Conservation (phyloP, 768 basidiomycete species). For the Tricholoma hemisulphureum region DNA sequence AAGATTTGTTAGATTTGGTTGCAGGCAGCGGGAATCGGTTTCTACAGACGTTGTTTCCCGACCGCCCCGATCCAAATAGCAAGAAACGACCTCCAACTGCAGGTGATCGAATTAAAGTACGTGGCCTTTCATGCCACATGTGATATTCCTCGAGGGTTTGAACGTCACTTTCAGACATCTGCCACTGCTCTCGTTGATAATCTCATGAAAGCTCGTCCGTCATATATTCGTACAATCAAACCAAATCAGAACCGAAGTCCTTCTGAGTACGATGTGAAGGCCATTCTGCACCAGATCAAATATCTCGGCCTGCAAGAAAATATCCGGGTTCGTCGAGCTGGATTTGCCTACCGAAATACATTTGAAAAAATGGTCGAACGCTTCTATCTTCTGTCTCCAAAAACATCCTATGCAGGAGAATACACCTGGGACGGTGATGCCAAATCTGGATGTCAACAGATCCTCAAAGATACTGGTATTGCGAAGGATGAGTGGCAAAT, state of each 20-base stretch:
- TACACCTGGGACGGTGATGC: slow-evolving; percentile 95
- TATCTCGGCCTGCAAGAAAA: slow-evolving; percentile 99
- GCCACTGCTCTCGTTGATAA: slow-evolving; percentile 96
- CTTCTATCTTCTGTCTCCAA: slow-evolving; percentile 92
- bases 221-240: slow-evolving; percentile 99
- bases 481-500: slow-evolving; percentile 99
- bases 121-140: slow-evolving; percentile 4
- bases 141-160: neutral
- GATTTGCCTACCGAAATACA: slow-evolving; percentile 97
- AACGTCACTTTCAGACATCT: slow-evolving; percentile 54
- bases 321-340: slow-evolving; percentile 94
- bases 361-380: slow-evolving; percentile 99
- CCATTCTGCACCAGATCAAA: slow-evolving; percentile 97
- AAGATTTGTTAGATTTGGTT: slow-evolving; percentile 90
- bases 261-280: slow-evolving; percentile 91
- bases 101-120: slow-evolving; percentile 94
- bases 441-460: slow-evolving; percentile 88
- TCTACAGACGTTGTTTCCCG: slow-evolving; percentile 86
- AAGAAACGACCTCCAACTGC: slow-evolving; percentile 98
- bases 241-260: slow-evolving; percentile 95
- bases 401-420: slow-evolving; percentile 97
- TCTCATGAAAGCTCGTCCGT: slow-evolving; percentile 94
- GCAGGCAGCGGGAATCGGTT: slow-evolving; percentile 79
- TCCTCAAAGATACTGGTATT: slow-evolving; percentile 93
- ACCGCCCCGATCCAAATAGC: slow-evolving; percentile 91